Evolutionary conservation across 257 asterid genomes (phyloP).

Genomic region (Solanum paucissectum): DNA sequence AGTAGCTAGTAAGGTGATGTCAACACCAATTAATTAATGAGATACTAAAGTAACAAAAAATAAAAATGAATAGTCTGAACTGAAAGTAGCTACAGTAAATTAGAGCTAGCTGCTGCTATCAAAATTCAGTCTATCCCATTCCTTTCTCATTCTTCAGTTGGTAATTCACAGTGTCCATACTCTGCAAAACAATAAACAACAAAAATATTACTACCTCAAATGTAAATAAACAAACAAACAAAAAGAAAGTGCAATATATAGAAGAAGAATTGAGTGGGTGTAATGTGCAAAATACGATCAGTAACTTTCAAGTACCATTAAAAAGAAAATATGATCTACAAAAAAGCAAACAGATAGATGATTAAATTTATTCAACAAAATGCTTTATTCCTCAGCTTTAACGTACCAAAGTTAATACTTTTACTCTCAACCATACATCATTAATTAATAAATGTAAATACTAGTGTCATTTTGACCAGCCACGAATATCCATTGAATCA

Average conservation of each 20-base stretch:
- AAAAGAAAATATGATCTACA: neutral
- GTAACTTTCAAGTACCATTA: neutral
- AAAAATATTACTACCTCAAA: neutral
- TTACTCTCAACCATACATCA: neutral
- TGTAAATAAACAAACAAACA: neutral
- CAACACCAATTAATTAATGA: neutral
- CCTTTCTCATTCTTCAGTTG: conserved; percentile 32
- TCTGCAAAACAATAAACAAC: conserved; percentile 21
- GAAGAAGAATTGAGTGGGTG: neutral
- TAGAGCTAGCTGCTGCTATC: neutral
- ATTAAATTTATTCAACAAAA: neutral
- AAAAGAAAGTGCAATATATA: neutral
- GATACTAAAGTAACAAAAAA: neutral
- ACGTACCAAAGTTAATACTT: neutral
- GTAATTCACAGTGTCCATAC: conserved; percentile 62
- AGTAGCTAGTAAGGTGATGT: neutral
- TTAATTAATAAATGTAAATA: no score
- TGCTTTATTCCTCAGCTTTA: neutral
- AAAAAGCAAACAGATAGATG: neutral
- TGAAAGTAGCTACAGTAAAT: neutral
- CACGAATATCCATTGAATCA: neutral
- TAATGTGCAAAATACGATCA: neutral
- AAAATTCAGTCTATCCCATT: neutral
- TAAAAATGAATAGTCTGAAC: neutral
- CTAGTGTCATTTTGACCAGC: neutral